These are phyloP conservation scores for Myxozyma udenii DNA, from an alignment of 805 yeast species.

Conservation along the genomic window DNA sequence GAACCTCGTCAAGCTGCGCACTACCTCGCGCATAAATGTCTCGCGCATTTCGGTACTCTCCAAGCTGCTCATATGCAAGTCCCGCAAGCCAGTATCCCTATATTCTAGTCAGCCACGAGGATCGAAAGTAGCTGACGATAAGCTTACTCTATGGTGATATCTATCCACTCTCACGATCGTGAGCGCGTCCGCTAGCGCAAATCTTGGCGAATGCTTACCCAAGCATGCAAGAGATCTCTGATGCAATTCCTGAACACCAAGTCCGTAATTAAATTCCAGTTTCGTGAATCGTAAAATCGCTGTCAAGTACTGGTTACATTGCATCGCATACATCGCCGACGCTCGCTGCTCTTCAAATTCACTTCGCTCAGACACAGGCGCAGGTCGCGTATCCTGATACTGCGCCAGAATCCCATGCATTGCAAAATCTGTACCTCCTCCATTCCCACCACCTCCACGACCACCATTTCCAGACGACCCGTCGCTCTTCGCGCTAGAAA, in stretches of 20 bases:
- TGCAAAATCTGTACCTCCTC: neutral
- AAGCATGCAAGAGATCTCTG: slow-evolving; percentile 17
- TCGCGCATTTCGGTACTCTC: slow-evolving; percentile 2
- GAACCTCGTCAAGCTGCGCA: slow-evolving; percentile 5
- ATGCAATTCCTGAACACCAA: slow-evolving; percentile 12
- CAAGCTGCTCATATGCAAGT: slow-evolving; percentile 10
- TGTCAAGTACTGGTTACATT: slow-evolving; percentile 18
- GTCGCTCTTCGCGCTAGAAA: neutral
- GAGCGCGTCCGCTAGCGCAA: slow-evolving; percentile 17
- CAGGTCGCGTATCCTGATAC: neutral
- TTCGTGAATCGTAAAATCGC: slow-evolving; percentile 19
- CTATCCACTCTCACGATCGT: slow-evolving; percentile 9
- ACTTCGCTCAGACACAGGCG: neutral
- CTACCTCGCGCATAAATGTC: slow-evolving; percentile 10
- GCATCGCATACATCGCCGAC: slow-evolving; percentile 18
- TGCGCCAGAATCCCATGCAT: neutral
- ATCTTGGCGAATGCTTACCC: slow-evolving; percentile 12
- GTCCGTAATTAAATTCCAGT: slow-evolving; percentile 20
- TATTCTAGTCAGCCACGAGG: no score
- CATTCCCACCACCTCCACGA: neutral
- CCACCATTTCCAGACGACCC: neutral
- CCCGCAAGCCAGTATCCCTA: slow-evolving; percentile 17
- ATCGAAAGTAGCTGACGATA: neutral
- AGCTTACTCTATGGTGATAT: slow-evolving; percentile 12
- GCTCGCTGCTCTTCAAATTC: slow-evolving; percentile 16